phyloP scores from a whole-genome alignment of 495 filamentous ascomycete species.

The Acidiella bohemica region DNA sequence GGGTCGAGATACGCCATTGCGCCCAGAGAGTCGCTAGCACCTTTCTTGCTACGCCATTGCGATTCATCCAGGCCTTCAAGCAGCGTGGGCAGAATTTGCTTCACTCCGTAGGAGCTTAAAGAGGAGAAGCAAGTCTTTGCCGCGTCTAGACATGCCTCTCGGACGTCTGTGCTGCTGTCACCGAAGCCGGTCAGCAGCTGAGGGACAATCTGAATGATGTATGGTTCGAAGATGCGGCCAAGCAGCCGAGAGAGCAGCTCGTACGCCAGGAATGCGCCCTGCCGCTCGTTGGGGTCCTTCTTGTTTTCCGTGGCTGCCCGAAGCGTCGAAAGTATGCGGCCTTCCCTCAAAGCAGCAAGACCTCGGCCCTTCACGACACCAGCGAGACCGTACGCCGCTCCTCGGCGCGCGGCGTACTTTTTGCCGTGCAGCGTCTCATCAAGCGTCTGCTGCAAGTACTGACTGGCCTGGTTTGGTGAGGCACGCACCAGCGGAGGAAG shows the following conservation, averaged over 20 bases:
- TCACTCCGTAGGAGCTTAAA: constrained; percentile 89
- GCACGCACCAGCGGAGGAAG: constrained; percentile 77
- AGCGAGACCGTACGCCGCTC: constrained; percentile 88
- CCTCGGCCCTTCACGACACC: constrained; percentile 79
- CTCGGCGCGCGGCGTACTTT: constrained; percentile 78
- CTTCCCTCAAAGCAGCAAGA: constrained; percentile 68
- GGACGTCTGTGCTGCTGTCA: constrained; percentile 73
- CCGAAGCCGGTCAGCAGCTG: constrained; percentile 82
- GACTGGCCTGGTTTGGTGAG: constrained; percentile 56
- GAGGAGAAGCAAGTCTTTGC: constrained; percentile 88
- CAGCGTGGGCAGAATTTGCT: constrained; percentile 80
- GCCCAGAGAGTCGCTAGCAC: constrained; percentile 87
- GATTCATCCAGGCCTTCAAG: constrained; percentile 86
- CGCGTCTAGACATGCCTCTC: constrained; percentile 82
- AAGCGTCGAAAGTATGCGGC: constrained; percentile 68
- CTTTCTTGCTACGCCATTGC: constrained; percentile 97
- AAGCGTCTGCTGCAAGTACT: constrained; percentile 67
- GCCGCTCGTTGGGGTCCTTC: constrained; percentile 75
- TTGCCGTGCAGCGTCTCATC: constrained; percentile 70
- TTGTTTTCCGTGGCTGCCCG: constrained; percentile 75
- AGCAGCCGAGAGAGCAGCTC: constrained; percentile 79
- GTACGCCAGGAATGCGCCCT: constrained; percentile 78
- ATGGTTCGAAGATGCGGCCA: constrained; percentile 83
- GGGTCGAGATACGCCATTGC: constrained; percentile 98
- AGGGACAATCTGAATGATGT: constrained; percentile 88